These are phyloP conservation scores for Debaryomyces sp. DNA, from an alignment of 1,139 yeast genomes.

Conservation along the genomic window DNA sequence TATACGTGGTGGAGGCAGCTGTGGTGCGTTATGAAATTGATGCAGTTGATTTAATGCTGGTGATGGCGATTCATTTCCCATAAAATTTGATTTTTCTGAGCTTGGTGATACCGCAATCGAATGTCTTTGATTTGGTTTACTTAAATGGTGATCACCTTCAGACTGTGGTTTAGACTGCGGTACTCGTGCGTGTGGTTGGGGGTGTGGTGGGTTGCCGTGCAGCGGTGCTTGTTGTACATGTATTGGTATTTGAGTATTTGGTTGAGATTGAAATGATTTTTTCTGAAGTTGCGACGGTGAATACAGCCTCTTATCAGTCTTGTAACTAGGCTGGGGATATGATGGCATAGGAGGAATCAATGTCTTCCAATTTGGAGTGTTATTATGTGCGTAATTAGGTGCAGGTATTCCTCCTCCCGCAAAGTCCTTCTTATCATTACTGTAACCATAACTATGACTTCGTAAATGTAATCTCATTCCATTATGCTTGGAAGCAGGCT, in stretches of 20 bases:
- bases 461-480: conserved; percentile 9
- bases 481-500: background rate
- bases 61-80: background rate
- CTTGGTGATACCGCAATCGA: conserved; percentile 19
- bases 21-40: background rate
- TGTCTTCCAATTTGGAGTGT: conserved; percentile 17
- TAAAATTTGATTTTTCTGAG: conserved; percentile 5
- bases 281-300: background rate
- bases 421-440: background rate
- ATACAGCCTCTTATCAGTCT: conserved; percentile 2
- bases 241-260: background rate
- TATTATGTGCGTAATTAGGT: background rate
- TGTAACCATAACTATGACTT: conserved; percentile 16
- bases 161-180: background rate
- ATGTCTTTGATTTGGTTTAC: conserved; percentile 16
- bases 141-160: background rate
- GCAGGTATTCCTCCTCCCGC: background rate
- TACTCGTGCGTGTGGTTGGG: background rate
- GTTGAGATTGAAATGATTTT: background rate
- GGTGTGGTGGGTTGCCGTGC: background rate
- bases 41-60: background rate
- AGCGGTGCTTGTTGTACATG: background rate
- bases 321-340: conserved; percentile 11
- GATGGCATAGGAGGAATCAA: conserved; percentile 21
- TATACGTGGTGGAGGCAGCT: background rate